These are phyloP conservation scores for Marasmius sp. DNA, from an alignment of 1,284 basidiomycete species.

Conservation along the genomic window DNA sequence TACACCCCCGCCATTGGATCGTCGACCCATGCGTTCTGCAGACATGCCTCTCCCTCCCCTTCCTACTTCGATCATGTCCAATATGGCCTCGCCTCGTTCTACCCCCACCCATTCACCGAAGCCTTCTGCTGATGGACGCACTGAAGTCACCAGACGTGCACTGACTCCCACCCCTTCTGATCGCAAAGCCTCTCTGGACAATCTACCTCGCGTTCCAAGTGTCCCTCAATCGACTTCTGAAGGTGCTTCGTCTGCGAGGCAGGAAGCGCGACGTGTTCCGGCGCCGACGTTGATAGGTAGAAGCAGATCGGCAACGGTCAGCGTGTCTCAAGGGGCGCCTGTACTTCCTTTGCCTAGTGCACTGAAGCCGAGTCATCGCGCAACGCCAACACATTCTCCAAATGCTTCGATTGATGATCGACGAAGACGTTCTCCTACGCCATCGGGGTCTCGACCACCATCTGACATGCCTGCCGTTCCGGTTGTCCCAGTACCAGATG, in stretches of 20 bases:
- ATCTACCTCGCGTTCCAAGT: not conserved
- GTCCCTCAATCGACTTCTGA: not conserved
- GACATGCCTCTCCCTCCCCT: not conserved
- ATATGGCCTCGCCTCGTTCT: not conserved
- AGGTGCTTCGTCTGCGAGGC: not conserved
- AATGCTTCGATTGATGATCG: not conserved
- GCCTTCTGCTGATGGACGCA: not conserved
- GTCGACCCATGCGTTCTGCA: not conserved
- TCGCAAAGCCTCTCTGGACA: not conserved
- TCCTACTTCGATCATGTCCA: not conserved
- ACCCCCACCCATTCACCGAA: not conserved
- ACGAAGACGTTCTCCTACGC: not conserved
- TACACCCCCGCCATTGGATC: not conserved
- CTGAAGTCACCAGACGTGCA: not conserved
- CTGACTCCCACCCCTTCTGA: not conserved
- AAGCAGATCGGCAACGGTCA: not conserved
- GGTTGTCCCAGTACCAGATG: not conserved
- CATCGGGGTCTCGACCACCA: not conserved
- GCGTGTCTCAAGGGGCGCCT: not conserved
- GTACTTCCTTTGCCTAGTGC: not conserved
- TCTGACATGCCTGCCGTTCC: not conserved
- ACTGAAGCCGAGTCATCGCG: not conserved
- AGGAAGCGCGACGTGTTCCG: not conserved
- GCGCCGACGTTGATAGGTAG: not conserved
- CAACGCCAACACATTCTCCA: not conserved